Evolutionary conservation across 208 protist species (phyloP), one percentile per base, ranked within the genome.

Genomic region (Paratrypanosoma confusum): DNA sequence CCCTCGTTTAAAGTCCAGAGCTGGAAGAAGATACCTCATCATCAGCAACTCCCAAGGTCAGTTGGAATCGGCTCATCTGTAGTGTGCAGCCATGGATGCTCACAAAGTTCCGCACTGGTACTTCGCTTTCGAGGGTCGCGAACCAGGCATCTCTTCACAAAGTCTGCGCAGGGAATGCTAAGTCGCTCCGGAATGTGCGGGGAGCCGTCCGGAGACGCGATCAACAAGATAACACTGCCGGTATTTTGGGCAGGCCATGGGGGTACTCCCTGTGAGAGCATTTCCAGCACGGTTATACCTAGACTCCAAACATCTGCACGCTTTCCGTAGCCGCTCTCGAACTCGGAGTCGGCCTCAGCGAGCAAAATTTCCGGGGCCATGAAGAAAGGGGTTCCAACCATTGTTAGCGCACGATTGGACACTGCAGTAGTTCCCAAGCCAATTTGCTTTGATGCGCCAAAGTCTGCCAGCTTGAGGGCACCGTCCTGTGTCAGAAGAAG

Each of bases 341-440:
- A n/a, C n/a, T n/a, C n/a, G n/a, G n/a, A n/a, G n/a, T n/a, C 21
- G 13, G 28, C 38, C 5, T 69, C 42, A 3, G 55, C 58, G 0
- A 65, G 65, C 52, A 96, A 91, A 18, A 95, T 81, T 53, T 96
- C 88, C 3, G 91, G 91, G 6, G 91, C 86, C 86, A 96, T 96
- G 45, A 90, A 95, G 57, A 89, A 88, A 23, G 86, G 83, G 32
- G 91, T 96, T 4, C 91, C 91, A 18, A 80, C 72, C 35, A 89
- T 72, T 17, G 76, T 82, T 13, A 27, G 13, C 22, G 53, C 50
- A 28, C 13, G 26, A n/a, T n/a, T n/a, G n/a, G n/a, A n/a, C n/a
- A n/a, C n/a, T n/a, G n/a, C n/a, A n/a, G n/a, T n/a, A 72, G 78
- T 79, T 16, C 69, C 72, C 27, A 92, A 48, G 5, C 25, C 39